A percentile compares a stretch with the other conserved stretches of the same genome.
phyloP scores from a whole-genome alignment of 305 asterid species.

The Fraxinus angustifolia region DNA sequence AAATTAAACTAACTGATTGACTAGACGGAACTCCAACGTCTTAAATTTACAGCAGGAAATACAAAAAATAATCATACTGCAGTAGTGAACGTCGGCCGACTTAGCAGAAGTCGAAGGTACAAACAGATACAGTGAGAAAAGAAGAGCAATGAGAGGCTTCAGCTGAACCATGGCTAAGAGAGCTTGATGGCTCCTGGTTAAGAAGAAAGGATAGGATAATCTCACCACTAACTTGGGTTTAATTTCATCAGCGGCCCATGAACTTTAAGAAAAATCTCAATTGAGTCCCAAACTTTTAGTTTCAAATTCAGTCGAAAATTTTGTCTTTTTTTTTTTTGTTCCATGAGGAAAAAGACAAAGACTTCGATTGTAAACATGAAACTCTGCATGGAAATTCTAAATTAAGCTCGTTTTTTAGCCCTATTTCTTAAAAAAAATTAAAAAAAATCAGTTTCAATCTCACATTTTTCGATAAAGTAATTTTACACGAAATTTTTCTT shows the following conservation, averaged over 20 bases:
- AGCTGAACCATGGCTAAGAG: conserved; percentile 22
- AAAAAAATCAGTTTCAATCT: too few relatives aligned
- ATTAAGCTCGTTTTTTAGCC: too few relatives aligned
- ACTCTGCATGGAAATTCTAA: too few relatives aligned
- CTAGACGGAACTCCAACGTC: background rate
- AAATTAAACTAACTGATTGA: background rate
- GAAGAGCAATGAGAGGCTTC: conserved; percentile 7
- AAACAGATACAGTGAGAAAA: conserved; percentile 22
- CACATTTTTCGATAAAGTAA: too few relatives aligned
- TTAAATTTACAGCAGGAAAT: background rate
- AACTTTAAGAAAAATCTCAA: background rate
- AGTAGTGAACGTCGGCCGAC: conserved; percentile 15
- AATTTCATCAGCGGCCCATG: background rate
- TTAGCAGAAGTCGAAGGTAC: conserved; percentile 28
- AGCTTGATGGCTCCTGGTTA: background rate
- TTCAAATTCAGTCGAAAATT: background rate
- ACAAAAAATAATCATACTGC: conserved; percentile 16
- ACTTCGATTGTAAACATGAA: too few relatives aligned
- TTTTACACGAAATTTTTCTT: too few relatives aligned
- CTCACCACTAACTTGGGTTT: background rate
- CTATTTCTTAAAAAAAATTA: too few relatives aligned
- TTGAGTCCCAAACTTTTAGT: background rate
- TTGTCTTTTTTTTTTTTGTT: too few relatives aligned
- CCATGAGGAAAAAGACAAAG: background rate
- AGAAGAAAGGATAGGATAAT: background rate